A percentile compares a stretch with the other conserved stretches of the same genome.
These are phyloP conservation scores for Arctium lappa DNA, from an alignment of 129 eudicot species.

Conservation along the genomic window DNA sequence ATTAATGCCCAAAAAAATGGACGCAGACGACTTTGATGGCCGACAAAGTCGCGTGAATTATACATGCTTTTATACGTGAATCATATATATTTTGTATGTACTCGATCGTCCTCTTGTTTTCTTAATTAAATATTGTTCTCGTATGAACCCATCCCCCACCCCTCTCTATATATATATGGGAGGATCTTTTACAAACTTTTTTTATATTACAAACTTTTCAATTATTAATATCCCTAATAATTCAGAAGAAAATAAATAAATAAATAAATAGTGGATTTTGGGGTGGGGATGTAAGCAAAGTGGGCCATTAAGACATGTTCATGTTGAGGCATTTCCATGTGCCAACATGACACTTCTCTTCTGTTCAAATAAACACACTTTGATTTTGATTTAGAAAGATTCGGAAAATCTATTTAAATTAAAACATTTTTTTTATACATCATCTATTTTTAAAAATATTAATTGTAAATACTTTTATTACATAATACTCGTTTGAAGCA, in stretches of 20 bases:
- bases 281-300: slow-evolving; percentile 17
- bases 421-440: background rate
- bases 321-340: slow-evolving; percentile 21
- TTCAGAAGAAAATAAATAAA: slow-evolving; percentile 5
- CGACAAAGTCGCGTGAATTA: too few relatives aligned
- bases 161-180: too few relatives aligned
- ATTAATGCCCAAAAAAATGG: too few relatives aligned
- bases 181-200: too few relatives aligned
- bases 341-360: slow-evolving; percentile 13
- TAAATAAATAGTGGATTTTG: slow-evolving; percentile 15
- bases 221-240: slow-evolving; percentile 8
- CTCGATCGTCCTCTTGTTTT: too few relatives aligned
- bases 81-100: too few relatives aligned
- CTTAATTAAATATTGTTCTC: too few relatives aligned
- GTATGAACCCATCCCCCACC: too few relatives aligned
- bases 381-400: background rate
- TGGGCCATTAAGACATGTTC: slow-evolving; percentile 24
- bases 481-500: background rate
- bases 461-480: background rate
- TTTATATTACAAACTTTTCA: background rate
- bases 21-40: too few relatives aligned
- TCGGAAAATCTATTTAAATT: background rate
- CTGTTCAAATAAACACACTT: slow-evolving; percentile 8
- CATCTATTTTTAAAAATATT: background rate
- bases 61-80: too few relatives aligned